Conservation (phyloP, 2,329 filamentous ascomycete species). For the Raffaelea ambrosiae region DNA sequence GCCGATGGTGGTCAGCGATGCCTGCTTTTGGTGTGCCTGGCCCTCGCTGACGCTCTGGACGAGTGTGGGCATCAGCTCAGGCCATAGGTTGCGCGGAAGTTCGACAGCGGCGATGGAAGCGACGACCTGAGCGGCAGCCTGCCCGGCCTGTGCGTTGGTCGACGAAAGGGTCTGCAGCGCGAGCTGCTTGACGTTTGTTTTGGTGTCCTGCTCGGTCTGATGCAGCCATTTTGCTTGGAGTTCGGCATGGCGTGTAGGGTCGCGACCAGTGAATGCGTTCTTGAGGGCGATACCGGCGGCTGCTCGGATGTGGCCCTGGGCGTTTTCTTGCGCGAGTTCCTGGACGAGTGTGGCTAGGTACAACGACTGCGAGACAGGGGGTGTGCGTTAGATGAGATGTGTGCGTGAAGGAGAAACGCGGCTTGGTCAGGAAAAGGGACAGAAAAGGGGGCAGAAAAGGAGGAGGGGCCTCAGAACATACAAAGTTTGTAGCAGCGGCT, state of each 20-base stretch:
- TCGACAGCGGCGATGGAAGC: constrained; percentile 92
- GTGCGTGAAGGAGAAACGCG: constrained; percentile 9
- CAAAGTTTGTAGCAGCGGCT: constrained; percentile 92
- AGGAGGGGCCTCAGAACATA: constrained; percentile 34
- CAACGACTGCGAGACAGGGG: constrained; percentile 73
- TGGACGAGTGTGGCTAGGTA: constrained; percentile 90
- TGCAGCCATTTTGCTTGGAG: constrained; percentile 90
- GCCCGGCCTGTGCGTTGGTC: constrained; percentile 71
- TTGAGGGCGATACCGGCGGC: constrained; percentile 95
- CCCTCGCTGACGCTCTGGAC: constrained; percentile 91
- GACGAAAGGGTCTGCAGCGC: constrained; percentile 83
- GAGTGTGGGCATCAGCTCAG: constrained; percentile 77
- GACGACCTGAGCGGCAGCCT: constrained; percentile 89
- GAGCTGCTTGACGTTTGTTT: constrained; percentile 79
- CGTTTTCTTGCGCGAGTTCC: constrained; percentile 86
- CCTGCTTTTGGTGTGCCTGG: constrained; percentile 81
- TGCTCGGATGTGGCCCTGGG: constrained; percentile 75
- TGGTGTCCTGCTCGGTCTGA: constrained; percentile 72
- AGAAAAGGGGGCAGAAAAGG: constrained; percentile 2
- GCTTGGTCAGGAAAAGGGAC: neutral
- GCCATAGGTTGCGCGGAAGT: constrained; percentile 87
- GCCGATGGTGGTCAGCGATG: constrained; percentile 91
- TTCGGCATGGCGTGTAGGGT: constrained; percentile 76
- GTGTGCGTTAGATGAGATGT: constrained; percentile 3
- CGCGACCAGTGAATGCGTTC: constrained; percentile 94